These are phyloP conservation scores for Colletotrichum eremochloae DNA, from an alignment of 2,329 filamentous ascomycete genomes.

Conservation along the genomic window DNA sequence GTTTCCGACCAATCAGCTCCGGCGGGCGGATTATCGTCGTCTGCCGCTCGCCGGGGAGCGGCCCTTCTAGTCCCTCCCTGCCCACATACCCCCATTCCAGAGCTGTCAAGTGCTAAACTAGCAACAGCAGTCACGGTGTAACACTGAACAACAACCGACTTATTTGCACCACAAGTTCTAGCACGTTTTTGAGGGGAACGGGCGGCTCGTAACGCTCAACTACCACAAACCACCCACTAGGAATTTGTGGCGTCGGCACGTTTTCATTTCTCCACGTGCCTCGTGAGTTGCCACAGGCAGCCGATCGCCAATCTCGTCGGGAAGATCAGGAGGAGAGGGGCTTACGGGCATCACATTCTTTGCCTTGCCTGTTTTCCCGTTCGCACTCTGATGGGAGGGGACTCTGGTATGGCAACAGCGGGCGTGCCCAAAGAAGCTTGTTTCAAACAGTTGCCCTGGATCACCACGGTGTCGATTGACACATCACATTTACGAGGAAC, in stretches of 20 bases:
- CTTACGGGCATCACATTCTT: neutral
- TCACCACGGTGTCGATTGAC: neutral
- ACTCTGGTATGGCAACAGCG: neutral
- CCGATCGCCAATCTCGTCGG: neutral
- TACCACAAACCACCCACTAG: conserved; percentile 1
- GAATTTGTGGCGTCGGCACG: conserved; percentile 37
- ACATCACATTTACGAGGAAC: conserved; percentile 4
- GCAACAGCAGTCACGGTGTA: neutral
- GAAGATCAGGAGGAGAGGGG: conserved; percentile 2
- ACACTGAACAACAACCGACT: neutral
- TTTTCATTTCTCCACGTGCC: conserved; percentile 36
- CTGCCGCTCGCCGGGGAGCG: conserved; percentile 19
- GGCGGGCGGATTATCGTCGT: conserved; percentile 28
- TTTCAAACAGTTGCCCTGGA: conserved; percentile 1
- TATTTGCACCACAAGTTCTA: conserved; percentile 16
- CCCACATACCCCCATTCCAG: conserved; percentile 16
- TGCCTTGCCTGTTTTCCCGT: conserved; percentile 1
- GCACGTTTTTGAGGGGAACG: neutral
- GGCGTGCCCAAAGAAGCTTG: neutral
- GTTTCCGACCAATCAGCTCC: conserved; percentile 31
- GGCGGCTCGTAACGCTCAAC: neutral
- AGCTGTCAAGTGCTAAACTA: neutral
- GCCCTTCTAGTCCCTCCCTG: too few species aligned
- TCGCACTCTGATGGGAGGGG: neutral
- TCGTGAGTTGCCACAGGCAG: conserved; percentile 27